A percentile compares a stretch with the other conserved stretches of the same genome.
Evolutionary conservation across 495 filamentous ascomycete species (phyloP).

Genomic region (Eremomyces bilateralis): DNA sequence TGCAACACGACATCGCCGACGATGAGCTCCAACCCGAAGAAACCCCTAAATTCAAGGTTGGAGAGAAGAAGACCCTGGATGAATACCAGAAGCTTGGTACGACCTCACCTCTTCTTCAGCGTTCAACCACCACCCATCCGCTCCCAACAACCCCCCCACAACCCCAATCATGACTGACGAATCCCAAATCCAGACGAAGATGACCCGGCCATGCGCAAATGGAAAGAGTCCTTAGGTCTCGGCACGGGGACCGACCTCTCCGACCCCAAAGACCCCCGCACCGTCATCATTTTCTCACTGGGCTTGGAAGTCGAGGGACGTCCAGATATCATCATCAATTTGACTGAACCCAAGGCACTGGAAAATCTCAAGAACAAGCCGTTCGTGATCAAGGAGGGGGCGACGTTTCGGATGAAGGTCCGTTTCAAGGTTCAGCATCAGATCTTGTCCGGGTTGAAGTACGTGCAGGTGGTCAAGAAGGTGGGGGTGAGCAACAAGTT

Average conservation of each 20-base stretch:
- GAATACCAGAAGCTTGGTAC: slow-evolving; percentile 83
- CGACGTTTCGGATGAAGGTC: slow-evolving; percentile 77
- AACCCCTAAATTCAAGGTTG: slow-evolving; percentile 91
- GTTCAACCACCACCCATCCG: too few species aligned
- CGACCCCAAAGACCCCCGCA: slow-evolving; percentile 54
- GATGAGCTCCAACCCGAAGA: slow-evolving; percentile 71
- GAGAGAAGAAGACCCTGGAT: slow-evolving; percentile 90
- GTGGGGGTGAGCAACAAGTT: slow-evolving; percentile 72
- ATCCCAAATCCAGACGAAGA: slow-evolving; percentile 38
- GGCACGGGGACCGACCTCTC: slow-evolving; percentile 27
- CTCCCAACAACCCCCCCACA: too few species aligned
- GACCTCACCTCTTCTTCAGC: too few species aligned
- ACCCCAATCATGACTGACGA: too few species aligned
- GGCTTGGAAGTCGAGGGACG: slow-evolving; percentile 64
- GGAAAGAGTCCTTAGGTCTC: slow-evolving; percentile 89
- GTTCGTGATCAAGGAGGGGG: slow-evolving; percentile 92
- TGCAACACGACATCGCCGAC: slow-evolving; percentile 47
- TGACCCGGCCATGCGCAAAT: slow-evolving; percentile 87
- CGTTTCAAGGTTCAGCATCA: slow-evolving; percentile 90
- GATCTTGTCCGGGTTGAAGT: slow-evolving; percentile 82
- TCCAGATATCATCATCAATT: slow-evolving; percentile 63
- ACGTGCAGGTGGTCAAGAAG: slow-evolving; percentile 78
- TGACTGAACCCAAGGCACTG: slow-evolving; percentile 39
- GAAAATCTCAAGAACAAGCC: slow-evolving; percentile 59
- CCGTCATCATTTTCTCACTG: slow-evolving; percentile 76